phyloP scores from a whole-genome alignment of 2,329 filamentous ascomycete genomes.

The Bipolaris gigantea region DNA sequence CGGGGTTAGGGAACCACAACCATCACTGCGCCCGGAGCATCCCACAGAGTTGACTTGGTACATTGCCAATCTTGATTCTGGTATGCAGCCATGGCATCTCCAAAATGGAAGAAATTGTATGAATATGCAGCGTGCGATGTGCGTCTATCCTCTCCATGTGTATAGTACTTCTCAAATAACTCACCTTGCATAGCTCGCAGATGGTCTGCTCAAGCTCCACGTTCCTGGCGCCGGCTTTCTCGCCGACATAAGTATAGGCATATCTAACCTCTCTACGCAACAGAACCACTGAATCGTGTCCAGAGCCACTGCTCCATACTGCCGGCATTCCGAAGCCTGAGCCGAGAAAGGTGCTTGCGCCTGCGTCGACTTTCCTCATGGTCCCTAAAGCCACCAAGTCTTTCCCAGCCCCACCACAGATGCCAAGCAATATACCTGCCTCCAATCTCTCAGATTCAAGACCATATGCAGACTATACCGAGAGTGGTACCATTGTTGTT shows the following conservation, averaged over 20 bases:
- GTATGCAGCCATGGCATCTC: conserved; percentile 24
- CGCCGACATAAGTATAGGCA: conserved; percentile 59
- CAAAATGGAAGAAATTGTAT: conserved; percentile 37
- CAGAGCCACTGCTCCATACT: conserved; percentile 34
- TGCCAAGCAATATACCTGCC: conserved; percentile 36
- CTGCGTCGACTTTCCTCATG: conserved; percentile 65
- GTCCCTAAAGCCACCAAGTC: conserved; percentile 58
- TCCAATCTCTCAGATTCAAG: conserved; percentile 42
- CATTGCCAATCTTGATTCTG: background rate
- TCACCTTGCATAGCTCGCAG: conserved; percentile 52
- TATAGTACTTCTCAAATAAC: background rate
- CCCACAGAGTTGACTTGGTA: background rate
- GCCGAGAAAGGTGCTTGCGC: conserved; percentile 50
- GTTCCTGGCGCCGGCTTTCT: conserved; percentile 68
- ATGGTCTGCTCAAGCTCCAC: conserved; percentile 71
- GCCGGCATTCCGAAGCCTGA: conserved; percentile 19
- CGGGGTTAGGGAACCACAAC: conserved; percentile 8
- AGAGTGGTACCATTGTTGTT: conserved; percentile 63
- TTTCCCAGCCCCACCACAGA: conserved; percentile 37
- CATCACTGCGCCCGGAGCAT: background rate
- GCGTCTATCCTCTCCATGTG: conserved; percentile 3
- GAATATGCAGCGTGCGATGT: conserved; percentile 43
- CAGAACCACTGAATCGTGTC: background rate
- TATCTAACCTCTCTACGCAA: conserved; percentile 17
- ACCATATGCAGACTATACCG: conserved; percentile 70